These are phyloP conservation scores for Platanthera zijinensis DNA, from an alignment of 106 monocot species.

Conservation along the genomic window DNA sequence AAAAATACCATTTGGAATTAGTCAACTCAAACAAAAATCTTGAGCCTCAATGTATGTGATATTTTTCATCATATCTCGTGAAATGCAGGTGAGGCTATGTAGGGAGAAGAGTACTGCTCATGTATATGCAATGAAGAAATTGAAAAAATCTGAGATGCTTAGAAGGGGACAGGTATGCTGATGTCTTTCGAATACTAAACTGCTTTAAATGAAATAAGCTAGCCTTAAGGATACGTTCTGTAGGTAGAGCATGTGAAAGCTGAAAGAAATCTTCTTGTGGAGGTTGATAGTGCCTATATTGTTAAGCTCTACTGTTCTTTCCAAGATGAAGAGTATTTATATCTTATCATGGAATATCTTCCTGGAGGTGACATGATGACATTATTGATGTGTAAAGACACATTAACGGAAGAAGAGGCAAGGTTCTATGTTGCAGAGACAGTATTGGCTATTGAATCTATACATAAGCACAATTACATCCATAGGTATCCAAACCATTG, in stretches of 20 bases:
- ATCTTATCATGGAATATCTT: conserved; percentile 85
- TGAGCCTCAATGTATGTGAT: too few species aligned
- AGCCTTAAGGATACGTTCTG: too few species aligned
- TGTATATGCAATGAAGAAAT: conserved; percentile 65
- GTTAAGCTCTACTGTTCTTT: conserved; percentile 79
- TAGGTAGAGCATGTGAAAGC: too few species aligned
- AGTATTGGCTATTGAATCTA: conserved; percentile 68
- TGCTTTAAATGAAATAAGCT: too few species aligned
- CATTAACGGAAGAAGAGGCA: conserved; percentile 54
- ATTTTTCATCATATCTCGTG: too few species aligned
- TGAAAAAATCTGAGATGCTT: conserved; percentile 65
- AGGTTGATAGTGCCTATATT: conserved; percentile 69
- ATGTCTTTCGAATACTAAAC: too few species aligned
- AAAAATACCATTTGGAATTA: too few species aligned
- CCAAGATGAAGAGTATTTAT: conserved; percentile 73
- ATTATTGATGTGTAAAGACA: conserved; percentile 74
- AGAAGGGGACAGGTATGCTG: too few species aligned
- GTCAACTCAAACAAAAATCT: too few species aligned
- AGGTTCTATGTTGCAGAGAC: conserved; percentile 70
- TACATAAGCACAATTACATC: conserved; percentile 73
- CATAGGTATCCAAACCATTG: conserved; percentile 67
- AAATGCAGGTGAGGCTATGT: too few species aligned
- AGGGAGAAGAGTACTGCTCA: too few species aligned
- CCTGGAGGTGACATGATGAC: conserved; percentile 92
- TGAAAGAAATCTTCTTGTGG: conserved; percentile 75